Percentiles rank a stretch among this genome's conserved stretches.
These are phyloP conservation scores for Juglanconis sp. DNA, from an alignment of 2,329 filamentous ascomycete genomes.

Conservation along the genomic window DNA sequence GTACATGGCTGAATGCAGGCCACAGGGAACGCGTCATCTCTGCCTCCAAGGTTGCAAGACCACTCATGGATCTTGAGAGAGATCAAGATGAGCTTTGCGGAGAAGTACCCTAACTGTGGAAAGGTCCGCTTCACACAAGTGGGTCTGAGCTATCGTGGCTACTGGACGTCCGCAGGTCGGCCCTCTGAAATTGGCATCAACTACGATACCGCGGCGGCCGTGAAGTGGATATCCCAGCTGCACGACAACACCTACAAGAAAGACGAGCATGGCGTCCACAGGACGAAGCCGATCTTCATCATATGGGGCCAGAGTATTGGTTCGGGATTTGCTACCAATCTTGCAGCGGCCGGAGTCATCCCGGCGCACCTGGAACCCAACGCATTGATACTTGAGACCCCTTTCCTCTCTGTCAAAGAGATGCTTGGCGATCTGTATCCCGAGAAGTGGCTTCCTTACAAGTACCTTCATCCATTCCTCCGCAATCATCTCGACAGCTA, in stretches of 20 bases:
- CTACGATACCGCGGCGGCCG: conserved; percentile 61
- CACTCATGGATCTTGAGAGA: conserved; percentile 50
- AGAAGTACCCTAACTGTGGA: conserved; percentile 23
- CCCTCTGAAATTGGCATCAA: conserved; percentile 70
- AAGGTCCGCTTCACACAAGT: conserved; percentile 43
- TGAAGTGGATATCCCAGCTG: conserved; percentile 56
- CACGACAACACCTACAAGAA: conserved; percentile 29
- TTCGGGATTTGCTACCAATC: conserved; percentile 65
- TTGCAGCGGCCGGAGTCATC: conserved; percentile 42
- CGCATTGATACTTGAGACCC: conserved; percentile 69
- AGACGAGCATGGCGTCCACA: conserved; percentile 14
- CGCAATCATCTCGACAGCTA: conserved; percentile 59
- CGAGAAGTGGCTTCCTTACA: conserved; percentile 76
- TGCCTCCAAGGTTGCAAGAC: conserved; percentile 55
- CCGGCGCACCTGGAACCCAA: conserved; percentile 37
- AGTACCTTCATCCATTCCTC: conserved; percentile 70
- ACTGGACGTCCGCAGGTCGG: conserved; percentile 72
- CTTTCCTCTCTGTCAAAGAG: conserved; percentile 66
- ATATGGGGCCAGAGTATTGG: conserved; percentile 80
- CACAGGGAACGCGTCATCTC: conserved; percentile 57
- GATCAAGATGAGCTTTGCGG: conserved; percentile 36
- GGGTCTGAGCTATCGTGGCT: conserved; percentile 65
- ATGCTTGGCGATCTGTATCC: conserved; percentile 74
- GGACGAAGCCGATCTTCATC: conserved; percentile 42
- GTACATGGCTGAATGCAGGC: not conserved